A percentile compares a stretch with the other conserved stretches of the same genome.
Conservation (phyloP, 169 alveolate species). For the Cyclospora cayetanensis region DNA sequence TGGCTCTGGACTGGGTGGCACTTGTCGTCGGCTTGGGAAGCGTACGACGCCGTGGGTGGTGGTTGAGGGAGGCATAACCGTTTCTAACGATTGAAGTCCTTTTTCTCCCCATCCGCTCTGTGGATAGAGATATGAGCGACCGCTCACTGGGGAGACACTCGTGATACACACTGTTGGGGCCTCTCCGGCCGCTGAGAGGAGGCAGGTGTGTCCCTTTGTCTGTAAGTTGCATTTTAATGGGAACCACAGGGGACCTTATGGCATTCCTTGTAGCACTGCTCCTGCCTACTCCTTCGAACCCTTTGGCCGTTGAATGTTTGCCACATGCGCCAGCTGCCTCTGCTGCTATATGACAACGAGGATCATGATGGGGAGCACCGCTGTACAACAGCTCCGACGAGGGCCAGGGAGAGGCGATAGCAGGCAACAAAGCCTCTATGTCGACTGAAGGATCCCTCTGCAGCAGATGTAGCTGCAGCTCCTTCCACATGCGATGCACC, state of each 20-base stretch:
- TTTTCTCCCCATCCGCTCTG: neutral
- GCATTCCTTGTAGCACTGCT: neutral
- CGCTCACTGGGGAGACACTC: neutral
- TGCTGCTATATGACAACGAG: neutral
- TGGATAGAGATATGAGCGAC: neutral
- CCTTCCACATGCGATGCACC: constrained; percentile 62
- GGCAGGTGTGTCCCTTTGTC: neutral
- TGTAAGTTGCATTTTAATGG: neutral
- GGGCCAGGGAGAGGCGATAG: neutral
- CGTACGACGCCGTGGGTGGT: constrained; percentile 35
- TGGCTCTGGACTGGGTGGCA: neutral
- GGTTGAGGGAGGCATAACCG: neutral
- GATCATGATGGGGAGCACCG: neutral
- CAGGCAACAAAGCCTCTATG: constrained; percentile 21
- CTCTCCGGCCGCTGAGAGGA: neutral
- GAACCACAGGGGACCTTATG: neutral
- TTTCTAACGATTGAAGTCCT: neutral
- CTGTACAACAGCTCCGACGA: neutral
- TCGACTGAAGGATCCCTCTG: neutral
- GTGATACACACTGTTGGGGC: neutral
- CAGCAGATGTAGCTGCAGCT: constrained; percentile 45
- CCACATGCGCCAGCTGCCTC: neutral
- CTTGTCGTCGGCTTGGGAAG: neutral
- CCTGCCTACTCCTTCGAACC: neutral
- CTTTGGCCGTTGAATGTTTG: neutral